A percentile compares a stretch with the other conserved stretches of the same genome.
Evolutionary conservation across 1,139 yeast species (phyloP).

Genomic region (Yamadazyma friedrichii): DNA sequence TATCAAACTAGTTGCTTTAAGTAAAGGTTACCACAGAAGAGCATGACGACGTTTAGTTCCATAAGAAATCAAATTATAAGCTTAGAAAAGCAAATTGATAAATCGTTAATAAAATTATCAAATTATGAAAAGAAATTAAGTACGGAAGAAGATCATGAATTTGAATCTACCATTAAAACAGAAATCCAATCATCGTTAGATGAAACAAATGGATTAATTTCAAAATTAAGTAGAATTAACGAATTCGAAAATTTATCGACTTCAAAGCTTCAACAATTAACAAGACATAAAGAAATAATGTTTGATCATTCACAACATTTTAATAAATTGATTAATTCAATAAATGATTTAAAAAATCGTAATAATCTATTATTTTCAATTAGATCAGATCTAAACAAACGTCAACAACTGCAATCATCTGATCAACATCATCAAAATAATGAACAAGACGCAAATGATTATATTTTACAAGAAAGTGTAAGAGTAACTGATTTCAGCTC

Average conservation of each 20-base stretch:
- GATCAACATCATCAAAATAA: constrained; percentile 31
- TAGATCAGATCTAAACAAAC: constrained; percentile 68
- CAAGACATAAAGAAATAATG: constrained; percentile 76
- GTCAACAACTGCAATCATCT: constrained; percentile 19
- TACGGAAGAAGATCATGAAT: constrained; percentile 44
- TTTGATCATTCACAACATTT: constrained; percentile 69
- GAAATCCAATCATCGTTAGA: constrained; percentile 43
- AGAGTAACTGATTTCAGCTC: constrained; percentile 73
- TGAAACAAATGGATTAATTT: constrained; percentile 32
- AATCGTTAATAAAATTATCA: constrained; percentile 35
- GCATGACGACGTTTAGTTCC: constrained; percentile 45
- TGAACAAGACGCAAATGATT: constrained; percentile 45
- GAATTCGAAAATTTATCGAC: constrained; percentile 67
- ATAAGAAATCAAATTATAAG: constrained; percentile 38
- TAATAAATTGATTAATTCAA: constrained; percentile 54
- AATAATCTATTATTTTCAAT: constrained; percentile 73
- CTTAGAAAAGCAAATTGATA: constrained; percentile 44
- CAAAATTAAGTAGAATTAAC: constrained; percentile 39
- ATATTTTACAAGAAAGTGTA: constrained; percentile 73
- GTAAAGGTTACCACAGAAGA: too few relatives aligned
- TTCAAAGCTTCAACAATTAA: constrained; percentile 75
- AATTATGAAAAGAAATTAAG: constrained; percentile 25
- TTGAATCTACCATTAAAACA: constrained; percentile 63
- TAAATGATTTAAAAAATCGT: constrained; percentile 74
- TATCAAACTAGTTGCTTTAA: background rate